These are phyloP conservation scores for Pythium apleroticum DNA, from an alignment of 352 stramenopile genomes.

Conservation along the genomic window DNA sequence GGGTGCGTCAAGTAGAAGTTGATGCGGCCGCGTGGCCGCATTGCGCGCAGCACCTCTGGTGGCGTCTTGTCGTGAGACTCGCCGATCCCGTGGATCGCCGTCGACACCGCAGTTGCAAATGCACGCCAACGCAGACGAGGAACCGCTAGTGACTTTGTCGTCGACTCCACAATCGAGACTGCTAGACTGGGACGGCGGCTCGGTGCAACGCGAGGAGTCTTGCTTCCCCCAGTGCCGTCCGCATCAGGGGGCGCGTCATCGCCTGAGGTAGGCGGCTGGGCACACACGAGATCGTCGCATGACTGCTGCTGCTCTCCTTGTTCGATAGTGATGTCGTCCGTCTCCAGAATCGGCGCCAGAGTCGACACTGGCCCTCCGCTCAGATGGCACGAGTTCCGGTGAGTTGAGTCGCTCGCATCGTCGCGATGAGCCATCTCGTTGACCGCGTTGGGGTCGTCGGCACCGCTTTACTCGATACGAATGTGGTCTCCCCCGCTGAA, in stretches of 20 bases:
- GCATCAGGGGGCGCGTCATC: background rate
- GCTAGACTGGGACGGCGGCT: background rate
- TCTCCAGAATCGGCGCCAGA: constrained; percentile 25
- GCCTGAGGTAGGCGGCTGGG: background rate
- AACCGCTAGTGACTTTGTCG: background rate
- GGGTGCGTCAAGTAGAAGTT: constrained; percentile 44
- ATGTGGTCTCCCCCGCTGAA: too few relatives aligned
- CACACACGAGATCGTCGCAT: background rate
- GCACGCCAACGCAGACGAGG: constrained; percentile 2
- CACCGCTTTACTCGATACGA: background rate
- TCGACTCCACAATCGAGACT: background rate
- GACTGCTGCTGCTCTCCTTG: constrained; percentile 7
- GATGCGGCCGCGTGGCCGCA: constrained; percentile 32
- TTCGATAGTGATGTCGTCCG: constrained; percentile 20
- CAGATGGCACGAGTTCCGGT: background rate
- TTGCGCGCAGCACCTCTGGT: constrained; percentile 29
- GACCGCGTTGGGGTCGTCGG: background rate
- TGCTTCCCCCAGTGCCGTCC: background rate
- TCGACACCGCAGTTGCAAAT: background rate
- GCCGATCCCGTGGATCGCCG: constrained; percentile 5
- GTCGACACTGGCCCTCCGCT: background rate
- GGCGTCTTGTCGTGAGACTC: constrained; percentile 15
- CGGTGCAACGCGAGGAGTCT: background rate
- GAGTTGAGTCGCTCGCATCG: background rate
- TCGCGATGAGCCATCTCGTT: background rate